Conservation (phyloP, 805 yeast species). For the Teunomyces stri region DNA sequence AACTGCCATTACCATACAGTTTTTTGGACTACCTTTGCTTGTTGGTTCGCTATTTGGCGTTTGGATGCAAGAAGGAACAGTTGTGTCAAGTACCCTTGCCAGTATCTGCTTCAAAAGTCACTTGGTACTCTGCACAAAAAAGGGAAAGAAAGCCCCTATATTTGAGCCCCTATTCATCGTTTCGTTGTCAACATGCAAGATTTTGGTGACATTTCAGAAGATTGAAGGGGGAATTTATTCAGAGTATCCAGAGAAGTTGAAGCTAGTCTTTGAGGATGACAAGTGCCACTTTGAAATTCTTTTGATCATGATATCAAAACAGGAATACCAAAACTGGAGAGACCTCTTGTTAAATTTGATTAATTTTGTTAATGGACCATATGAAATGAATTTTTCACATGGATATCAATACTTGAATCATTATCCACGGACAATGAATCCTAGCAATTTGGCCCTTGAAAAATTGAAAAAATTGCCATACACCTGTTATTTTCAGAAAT, state of each 20-base stretch:
- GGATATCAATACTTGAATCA: conserved; percentile 5
- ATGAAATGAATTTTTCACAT: conserved; percentile 16
- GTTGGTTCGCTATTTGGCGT: conserved; percentile 42
- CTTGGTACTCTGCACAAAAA: conserved; percentile 33
- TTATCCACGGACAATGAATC: conserved; percentile 16
- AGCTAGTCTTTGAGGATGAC: conserved; percentile 46
- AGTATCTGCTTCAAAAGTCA: conserved; percentile 51
- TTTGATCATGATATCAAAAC: conserved; percentile 25
- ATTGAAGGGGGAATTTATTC: conserved; percentile 31
- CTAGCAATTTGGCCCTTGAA: conserved; percentile 16
- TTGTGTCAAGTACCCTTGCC: conserved; percentile 24
- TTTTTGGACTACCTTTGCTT: conserved; percentile 45
- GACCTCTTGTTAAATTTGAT: conserved; percentile 19
- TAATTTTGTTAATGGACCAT: conserved; percentile 26
- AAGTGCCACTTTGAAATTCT: conserved; percentile 45
- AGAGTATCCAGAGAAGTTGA: conserved; percentile 31
- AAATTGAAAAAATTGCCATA: background rate
- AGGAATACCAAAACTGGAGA: conserved; percentile 44
- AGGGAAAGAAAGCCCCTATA: conserved; percentile 17
- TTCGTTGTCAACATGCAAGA: conserved; percentile 39
- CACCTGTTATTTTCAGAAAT: conserved; percentile 7
- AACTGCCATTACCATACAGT: conserved; percentile 33
- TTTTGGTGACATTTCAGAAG: conserved; percentile 22
- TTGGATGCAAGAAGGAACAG: conserved; percentile 32
- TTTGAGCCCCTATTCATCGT: conserved; percentile 44